Evolutionary conservation across 2,329 filamentous ascomycete species (phyloP).

Genomic region (Dothidotthia symphoricarpi): DNA sequence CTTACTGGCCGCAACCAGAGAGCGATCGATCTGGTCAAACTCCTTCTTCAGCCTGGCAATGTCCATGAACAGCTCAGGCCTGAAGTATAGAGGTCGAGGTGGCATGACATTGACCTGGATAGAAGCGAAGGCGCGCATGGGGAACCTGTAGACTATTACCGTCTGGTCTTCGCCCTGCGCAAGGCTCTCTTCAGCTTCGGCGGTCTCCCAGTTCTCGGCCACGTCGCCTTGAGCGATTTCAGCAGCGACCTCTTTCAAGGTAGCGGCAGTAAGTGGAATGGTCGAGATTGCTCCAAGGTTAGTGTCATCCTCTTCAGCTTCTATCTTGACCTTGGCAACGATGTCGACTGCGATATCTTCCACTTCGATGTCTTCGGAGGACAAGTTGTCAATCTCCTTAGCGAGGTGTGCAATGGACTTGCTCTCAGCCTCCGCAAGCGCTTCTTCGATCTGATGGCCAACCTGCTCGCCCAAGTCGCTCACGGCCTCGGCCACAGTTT

Average conservation of each 20-base stretch:
- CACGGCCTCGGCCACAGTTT: conserved; percentile 70
- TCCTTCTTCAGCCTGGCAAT: conserved; percentile 95
- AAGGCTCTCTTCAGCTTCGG: conserved; percentile 67
- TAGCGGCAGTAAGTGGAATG: conserved; percentile 52
- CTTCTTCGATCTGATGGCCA: conserved; percentile 63
- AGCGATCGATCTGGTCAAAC: conserved; percentile 95
- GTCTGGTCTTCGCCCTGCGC: conserved; percentile 66
- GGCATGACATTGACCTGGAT: conserved; percentile 66
- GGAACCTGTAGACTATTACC: conserved; percentile 89
- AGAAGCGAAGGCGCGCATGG: conserved; percentile 92
- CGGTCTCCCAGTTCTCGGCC: conserved; percentile 90
- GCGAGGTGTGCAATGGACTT: conserved; percentile 46
- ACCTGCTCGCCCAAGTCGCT: conserved; percentile 62
- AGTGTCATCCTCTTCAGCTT: conserved; percentile 56
- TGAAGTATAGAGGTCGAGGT: conserved; percentile 62
- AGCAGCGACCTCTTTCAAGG: conserved; percentile 58
- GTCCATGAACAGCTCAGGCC: conserved; percentile 80
- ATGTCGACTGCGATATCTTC: conserved; percentile 55
- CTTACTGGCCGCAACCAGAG: conserved; percentile 82
- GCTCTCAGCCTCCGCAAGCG: conserved; percentile 53
- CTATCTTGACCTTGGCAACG: conserved; percentile 44
- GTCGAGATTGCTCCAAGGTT: conserved; percentile 56
- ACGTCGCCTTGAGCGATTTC: conserved; percentile 57
- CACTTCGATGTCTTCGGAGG: conserved; percentile 53
- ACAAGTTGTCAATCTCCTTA: conserved; percentile 38